Conservation (phyloP, 345 rosid species). For the Stellera chamaejasme region DNA sequence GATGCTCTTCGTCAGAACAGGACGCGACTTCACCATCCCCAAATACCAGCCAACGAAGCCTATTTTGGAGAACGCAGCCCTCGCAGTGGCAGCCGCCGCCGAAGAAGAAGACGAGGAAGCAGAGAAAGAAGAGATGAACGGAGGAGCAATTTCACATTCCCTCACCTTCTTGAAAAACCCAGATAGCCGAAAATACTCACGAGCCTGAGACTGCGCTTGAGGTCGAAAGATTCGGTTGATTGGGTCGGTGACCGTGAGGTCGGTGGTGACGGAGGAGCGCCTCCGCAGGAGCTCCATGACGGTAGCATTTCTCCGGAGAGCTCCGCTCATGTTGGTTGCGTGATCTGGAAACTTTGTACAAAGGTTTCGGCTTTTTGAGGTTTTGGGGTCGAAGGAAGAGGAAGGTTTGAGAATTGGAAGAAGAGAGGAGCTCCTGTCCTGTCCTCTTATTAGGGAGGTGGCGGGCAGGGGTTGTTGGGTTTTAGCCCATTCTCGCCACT, state of each 20-base stretch:
- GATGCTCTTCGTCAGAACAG: constrained; percentile 69
- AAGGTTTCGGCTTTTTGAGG: no score
- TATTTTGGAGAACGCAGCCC: constrained; percentile 25
- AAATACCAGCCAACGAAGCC: constrained; percentile 79
- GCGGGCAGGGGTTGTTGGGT: no score
- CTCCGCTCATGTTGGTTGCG: constrained; percentile 30
- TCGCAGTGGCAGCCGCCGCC: constrained; percentile 21
- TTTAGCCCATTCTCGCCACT: no score
- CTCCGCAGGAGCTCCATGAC: constrained; percentile 22
- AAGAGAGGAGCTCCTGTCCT: no score
- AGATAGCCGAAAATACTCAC: constrained; percentile 37
- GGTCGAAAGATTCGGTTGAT: constrained; percentile 15
- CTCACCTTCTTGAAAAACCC: constrained; percentile 27
- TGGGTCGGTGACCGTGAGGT: constrained; percentile 14
- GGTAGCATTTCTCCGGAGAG: constrained; percentile 24
- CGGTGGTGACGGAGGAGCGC: constrained; percentile 7
- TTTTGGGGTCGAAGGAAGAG: no score
- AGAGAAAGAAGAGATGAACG: constrained; percentile 19
- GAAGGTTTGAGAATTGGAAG: no score
- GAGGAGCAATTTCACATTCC: constrained; percentile 22
- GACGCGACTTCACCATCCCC: constrained; percentile 74
- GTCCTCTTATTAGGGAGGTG: no score
- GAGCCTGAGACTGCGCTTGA: constrained; percentile 24
- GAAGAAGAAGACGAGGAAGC: constrained; percentile 14
- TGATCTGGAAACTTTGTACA: no score